Base-by-base conservation (phyloP, 1,139 yeast genomes). In the Geotrichum klebahnii region DNA sequence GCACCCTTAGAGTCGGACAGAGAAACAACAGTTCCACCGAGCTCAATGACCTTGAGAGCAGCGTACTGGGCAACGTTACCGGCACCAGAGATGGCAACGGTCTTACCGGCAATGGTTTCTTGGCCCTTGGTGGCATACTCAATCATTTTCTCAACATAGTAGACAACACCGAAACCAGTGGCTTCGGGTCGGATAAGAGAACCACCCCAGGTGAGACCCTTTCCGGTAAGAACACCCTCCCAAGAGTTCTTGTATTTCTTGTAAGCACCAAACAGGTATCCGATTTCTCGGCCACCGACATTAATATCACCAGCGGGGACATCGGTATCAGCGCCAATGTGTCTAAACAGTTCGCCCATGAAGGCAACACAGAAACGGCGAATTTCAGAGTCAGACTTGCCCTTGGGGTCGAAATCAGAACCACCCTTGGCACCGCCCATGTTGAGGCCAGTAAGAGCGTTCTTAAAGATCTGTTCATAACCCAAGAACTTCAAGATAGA, bases 361-460 rank as follows among this genome's bases (percentile, higher is more conserved):
- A 92, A 92, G 43, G 96, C 79, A 66, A 79, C 81, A 78, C 97
- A 90, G 81, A 92, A 92, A 73, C 96, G 83, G 79, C 98, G 84
- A 73, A 92, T 90, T 77, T 92, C 98, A 63, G 76, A 71, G 72
- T 90, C 95, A 53, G 95, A 78, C 74, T 84, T 84, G 66, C 92
- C 95, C 80, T 90, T 90, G 65, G 97, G 96, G 75, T 90, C 88
- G 74, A 92, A 92, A 75, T 92, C 97, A 58, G 96, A 79, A 72
- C 98, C 98, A 81, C 98, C 98, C 74, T 92, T 92, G 75, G 96
- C 98, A 78, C 98, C 98, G 70, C 98, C 98, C 86, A 92, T 89
- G 80, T 84, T 81, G 65, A 90, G 80, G 65, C 97, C 97, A 63
- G 98, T 92, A 67, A 92, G 79, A 51, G 98, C 97, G 69, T 92